Evolutionary conservation across 176 grass and related monocot genomes (phyloP).

Genomic region (Oryza australiensis): DNA sequence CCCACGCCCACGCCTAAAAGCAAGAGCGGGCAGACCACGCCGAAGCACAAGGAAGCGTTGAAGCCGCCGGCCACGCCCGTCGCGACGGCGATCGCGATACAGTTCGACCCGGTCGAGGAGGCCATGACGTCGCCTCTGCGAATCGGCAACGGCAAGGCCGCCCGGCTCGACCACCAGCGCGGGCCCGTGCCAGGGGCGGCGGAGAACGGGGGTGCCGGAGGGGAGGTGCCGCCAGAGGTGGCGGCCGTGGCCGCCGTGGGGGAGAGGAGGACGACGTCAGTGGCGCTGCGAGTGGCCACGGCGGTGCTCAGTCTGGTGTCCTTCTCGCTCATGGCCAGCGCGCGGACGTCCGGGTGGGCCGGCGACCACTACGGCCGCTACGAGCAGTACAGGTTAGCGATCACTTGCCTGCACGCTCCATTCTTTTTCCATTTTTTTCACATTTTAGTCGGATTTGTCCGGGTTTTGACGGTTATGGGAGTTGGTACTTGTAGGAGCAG

Average conservation of each 20-base stretch:
- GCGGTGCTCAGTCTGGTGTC: slow-evolving; percentile 64
- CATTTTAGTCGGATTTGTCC: neutral
- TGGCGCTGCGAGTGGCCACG: slow-evolving; percentile 72
- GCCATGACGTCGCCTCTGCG: slow-evolving; percentile 33
- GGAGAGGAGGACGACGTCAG: slow-evolving; percentile 37
- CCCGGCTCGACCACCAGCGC: slow-evolving; percentile 14
- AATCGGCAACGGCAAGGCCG: neutral
- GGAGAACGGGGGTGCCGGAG: neutral
- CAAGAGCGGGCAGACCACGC: slow-evolving; percentile 38
- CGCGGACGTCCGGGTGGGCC: slow-evolving; percentile 74
- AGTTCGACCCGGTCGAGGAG: slow-evolving; percentile 25
- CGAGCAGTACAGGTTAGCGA: slow-evolving; percentile 62
- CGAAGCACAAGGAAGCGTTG: slow-evolving; percentile 36
- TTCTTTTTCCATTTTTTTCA: neutral
- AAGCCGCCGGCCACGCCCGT: slow-evolving; percentile 19
- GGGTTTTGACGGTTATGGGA: neutral
- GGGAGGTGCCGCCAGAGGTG: slow-evolving; percentile 21
- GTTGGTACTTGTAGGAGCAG: neutral
- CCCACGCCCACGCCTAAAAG: neutral
- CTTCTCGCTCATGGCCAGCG: slow-evolving; percentile 76
- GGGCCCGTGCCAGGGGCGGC: neutral
- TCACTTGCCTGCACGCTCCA: neutral
- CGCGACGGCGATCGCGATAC: neutral
- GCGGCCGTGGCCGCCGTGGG: slow-evolving; percentile 41
- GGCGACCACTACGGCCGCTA: slow-evolving; percentile 77